Evolutionary conservation across 129 eudicot genomes (phyloP).

Genomic region (Flaveria brownii): DNA sequence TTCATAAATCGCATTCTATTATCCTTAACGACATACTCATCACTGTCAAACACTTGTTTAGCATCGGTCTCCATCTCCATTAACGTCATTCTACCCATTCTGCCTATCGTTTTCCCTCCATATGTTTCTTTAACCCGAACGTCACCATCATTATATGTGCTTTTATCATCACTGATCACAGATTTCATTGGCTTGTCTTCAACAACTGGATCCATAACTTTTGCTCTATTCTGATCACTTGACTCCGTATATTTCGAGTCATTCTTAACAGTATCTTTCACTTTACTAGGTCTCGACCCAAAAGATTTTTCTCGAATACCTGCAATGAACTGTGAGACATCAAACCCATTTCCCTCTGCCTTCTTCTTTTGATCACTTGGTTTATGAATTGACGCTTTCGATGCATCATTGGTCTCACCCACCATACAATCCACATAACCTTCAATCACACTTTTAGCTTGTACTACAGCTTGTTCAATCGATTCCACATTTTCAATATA

Average conservation of each 20-base stretch:
- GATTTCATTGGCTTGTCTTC: constrained; percentile 37
- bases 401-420: constrained; percentile 47
- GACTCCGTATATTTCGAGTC: constrained; percentile 31
- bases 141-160: constrained; percentile 16
- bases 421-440: constrained; percentile 37
- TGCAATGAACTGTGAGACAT: constrained; percentile 43
- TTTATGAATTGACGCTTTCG: constrained; percentile 39
- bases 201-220: constrained; percentile 43
- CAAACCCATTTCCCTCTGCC: constrained; percentile 43
- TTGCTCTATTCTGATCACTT: constrained; percentile 34
- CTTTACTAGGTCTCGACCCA: constrained; percentile 46
- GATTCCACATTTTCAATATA: constrained; percentile 53
- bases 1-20: constrained; percentile 36
- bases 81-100: constrained; percentile 29
- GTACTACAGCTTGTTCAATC: constrained; percentile 32
- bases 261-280: constrained; percentile 44
- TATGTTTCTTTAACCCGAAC: constrained; percentile 29
- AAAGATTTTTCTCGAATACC: constrained; percentile 41
- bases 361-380: constrained; percentile 49
- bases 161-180: constrained; percentile 16
- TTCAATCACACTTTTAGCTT: constrained; percentile 52
- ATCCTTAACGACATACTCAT: constrained; percentile 35
- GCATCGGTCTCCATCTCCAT: constrained; percentile 32
- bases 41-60: constrained; percentile 42
- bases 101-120: constrained; percentile 33